Evolutionary conservation across 208 protist genomes (phyloP).

Genomic region (Trypanosoma boissoni): DNA sequence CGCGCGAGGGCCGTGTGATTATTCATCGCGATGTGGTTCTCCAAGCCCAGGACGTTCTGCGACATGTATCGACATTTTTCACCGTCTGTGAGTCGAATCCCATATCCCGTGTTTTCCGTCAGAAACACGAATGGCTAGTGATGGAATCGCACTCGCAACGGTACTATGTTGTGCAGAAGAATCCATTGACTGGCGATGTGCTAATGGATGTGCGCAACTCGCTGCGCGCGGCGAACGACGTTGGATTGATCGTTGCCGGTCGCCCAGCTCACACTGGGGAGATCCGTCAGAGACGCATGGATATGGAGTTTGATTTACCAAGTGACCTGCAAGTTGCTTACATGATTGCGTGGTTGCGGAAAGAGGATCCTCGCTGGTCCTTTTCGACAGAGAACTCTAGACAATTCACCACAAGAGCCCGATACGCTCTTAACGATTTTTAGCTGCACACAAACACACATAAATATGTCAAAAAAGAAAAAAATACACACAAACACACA

Average conservation of each 20-base stretch:
- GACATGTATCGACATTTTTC: constrained; percentile 91
- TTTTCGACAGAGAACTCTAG: constrained; percentile 89
- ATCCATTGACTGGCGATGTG: constrained; percentile 78
- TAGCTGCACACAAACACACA: constrained; percentile 20
- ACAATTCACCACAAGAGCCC: constrained; percentile 77
- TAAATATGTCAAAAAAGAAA: background rate
- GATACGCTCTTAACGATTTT: constrained; percentile 87
- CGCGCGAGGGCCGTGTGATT: constrained; percentile 74
- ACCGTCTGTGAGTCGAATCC: constrained; percentile 67
- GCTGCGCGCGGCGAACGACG: constrained; percentile 81
- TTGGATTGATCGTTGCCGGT: constrained; percentile 69
- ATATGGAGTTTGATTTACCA: constrained; percentile 89
- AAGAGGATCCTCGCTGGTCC: constrained; percentile 89
- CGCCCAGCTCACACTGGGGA: constrained; percentile 81
- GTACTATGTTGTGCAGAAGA: constrained; percentile 90
- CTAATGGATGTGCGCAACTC: constrained; percentile 80
- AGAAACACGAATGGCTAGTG: constrained; percentile 91
- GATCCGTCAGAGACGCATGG: constrained; percentile 69
- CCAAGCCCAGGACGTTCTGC: constrained; percentile 68
- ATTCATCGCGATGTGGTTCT: constrained; percentile 88
- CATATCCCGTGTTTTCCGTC: constrained; percentile 57
- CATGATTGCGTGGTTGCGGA: constrained; percentile 91
- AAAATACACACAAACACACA: background rate
- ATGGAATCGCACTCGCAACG: constrained; percentile 67
- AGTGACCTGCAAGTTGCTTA: constrained; percentile 86